Evolutionary conservation across 495 filamentous ascomycete species (phyloP).

Genomic region (Hyphodiscus hymeniophilus): DNA sequence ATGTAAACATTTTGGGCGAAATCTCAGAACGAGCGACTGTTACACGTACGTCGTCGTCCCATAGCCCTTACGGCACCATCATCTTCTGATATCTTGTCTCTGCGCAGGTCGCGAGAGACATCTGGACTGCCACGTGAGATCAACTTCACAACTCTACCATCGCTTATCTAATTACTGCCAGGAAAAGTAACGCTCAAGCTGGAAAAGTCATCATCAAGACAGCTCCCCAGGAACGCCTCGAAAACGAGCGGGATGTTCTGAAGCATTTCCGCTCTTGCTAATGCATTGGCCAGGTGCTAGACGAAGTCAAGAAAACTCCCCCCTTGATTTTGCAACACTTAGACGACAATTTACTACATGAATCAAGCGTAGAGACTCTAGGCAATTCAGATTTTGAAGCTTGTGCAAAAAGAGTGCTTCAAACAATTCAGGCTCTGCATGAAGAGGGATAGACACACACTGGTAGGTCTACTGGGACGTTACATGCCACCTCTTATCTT

Average conservation of each 20-base stretch:
- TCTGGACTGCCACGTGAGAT: conserved; percentile 32
- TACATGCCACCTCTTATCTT: not conserved
- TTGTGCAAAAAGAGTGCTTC: conserved; percentile 29
- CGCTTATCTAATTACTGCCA: conserved; percentile 11
- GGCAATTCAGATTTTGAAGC: conserved; percentile 33
- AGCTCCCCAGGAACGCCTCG: conserved; percentile 28
- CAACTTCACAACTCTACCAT: conserved; percentile 6
- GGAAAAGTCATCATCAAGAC: conserved; percentile 32
- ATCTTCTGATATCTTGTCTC: conserved; percentile 15
- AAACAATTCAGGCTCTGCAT: conserved; percentile 33
- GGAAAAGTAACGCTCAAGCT: conserved; percentile 22
- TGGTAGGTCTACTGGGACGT: conserved; percentile 17
- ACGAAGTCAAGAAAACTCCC: conserved; percentile 30
- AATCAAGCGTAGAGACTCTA: conserved; percentile 26
- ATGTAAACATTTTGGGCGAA: too few species aligned
- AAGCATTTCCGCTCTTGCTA: conserved; percentile 31
- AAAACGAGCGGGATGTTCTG: conserved; percentile 36
- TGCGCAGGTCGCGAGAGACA: conserved; percentile 18
- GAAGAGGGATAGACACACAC: conserved; percentile 33
- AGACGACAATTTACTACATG: conserved; percentile 24
- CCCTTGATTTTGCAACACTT: conserved; percentile 34
- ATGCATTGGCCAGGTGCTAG: conserved; percentile 32
- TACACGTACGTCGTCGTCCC: too few species aligned
- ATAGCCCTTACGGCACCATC: too few species aligned
- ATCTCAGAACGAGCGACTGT: too few species aligned